Evolutionary conservation across 2,329 filamentous ascomycete genomes (phyloP).

Genomic region (Septoria linicola): DNA sequence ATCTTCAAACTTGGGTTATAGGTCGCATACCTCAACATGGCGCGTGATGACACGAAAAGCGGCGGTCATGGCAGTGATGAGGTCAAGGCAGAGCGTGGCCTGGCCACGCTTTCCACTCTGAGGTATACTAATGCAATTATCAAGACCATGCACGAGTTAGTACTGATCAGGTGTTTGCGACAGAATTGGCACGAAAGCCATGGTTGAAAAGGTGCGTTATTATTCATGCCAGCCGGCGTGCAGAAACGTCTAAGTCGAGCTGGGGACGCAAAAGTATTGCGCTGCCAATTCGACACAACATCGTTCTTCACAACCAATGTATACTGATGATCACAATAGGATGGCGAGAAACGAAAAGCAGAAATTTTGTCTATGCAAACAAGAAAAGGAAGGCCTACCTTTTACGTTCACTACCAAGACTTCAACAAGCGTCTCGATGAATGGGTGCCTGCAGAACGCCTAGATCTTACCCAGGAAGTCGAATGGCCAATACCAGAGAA

Average conservation of each 20-base stretch:
- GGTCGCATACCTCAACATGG: constrained; percentile 46
- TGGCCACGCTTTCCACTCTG: constrained; percentile 80
- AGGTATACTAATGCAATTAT: constrained; percentile 54
- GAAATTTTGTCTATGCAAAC: constrained; percentile 95
- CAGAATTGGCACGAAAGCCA: constrained; percentile 66
- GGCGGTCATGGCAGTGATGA: constrained; percentile 35
- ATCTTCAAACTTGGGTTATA: neutral
- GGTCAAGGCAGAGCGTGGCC: constrained; percentile 66
- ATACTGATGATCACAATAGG: constrained; percentile 43
- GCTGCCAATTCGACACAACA: neutral
- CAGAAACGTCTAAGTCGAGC: neutral
- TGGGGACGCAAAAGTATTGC: neutral
- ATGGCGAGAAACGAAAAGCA: constrained; percentile 83
- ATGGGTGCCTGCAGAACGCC: constrained; percentile 80
- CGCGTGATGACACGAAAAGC: constrained; percentile 47
- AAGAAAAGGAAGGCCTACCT: constrained; percentile 81
- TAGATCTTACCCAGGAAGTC: constrained; percentile 86
- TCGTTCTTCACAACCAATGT: neutral
- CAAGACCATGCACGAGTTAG: neutral
- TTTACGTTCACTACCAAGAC: constrained; percentile 96
- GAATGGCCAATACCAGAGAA: constrained; percentile 96
- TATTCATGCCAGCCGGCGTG: constrained; percentile 28
- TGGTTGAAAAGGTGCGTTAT: constrained; percentile 65
- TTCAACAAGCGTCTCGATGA: constrained; percentile 91
- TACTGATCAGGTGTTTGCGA: constrained; percentile 32